These are phyloP conservation scores for Ramaria rubella DNA, from an alignment of 768 basidiomycete species.

Conservation along the genomic window DNA sequence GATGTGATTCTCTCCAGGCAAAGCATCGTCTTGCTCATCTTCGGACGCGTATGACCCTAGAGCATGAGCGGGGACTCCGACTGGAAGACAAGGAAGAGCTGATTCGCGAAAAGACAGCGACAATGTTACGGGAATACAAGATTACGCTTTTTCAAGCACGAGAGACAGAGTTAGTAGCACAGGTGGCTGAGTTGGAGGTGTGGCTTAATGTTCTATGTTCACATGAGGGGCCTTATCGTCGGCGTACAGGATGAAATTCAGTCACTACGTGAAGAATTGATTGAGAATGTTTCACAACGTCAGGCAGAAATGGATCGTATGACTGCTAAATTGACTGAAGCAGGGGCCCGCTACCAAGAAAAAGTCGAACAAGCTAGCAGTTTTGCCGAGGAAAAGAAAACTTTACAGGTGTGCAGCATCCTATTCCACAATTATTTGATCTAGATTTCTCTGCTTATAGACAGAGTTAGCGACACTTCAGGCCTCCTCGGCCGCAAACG, in stretches of 20 bases:
- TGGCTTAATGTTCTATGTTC: not conserved
- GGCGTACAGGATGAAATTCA: not conserved
- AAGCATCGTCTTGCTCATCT: conserved; percentile 63
- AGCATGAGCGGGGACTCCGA: conserved; percentile 44
- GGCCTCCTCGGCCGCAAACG: conserved; percentile 37
- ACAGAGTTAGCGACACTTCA: conserved; percentile 42
- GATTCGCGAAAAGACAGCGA: conserved; percentile 51
- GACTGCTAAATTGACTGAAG: conserved; percentile 15
- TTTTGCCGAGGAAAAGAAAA: conserved; percentile 38
- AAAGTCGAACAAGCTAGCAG: conserved; percentile 34
- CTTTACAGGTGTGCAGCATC: conserved; percentile 36
- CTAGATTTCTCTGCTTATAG: conserved; percentile 20
- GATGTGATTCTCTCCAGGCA: conserved; percentile 54
- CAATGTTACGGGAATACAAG: conserved; percentile 58
- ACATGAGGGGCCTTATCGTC: not conserved
- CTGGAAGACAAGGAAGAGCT: conserved; percentile 48
- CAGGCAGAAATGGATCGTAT: conserved; percentile 12
- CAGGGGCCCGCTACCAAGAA: conserved; percentile 13
- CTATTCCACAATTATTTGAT: too few relatives aligned
- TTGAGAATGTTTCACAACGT: conserved; percentile 13
- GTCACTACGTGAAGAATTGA: conserved; percentile 26
- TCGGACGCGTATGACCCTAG: conserved; percentile 45
- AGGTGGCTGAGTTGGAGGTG: conserved; percentile 45
- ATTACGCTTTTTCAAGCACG: conserved; percentile 61
- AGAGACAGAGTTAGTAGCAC: conserved; percentile 53